Conservation (phyloP, 169 alveolate species). For the Theileria sp. region DNA sequence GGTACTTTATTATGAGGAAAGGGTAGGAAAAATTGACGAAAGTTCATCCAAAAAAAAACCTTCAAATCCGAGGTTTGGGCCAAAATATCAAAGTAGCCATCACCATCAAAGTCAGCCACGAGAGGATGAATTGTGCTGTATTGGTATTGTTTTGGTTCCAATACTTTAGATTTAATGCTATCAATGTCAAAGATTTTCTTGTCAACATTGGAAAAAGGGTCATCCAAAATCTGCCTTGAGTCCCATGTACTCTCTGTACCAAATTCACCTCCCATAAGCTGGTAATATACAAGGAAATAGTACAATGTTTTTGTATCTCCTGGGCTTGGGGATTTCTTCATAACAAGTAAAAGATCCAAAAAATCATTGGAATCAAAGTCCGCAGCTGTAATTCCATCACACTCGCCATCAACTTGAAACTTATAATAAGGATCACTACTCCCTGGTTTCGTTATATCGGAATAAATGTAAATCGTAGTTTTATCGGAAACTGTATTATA, state of each 20-base stretch:
- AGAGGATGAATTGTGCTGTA: conserved; percentile 75
- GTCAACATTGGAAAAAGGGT: conserved; percentile 46
- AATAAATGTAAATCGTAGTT: conserved; percentile 17
- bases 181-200: conserved; percentile 39
- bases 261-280: conserved; percentile 6
- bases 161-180: conserved; percentile 18
- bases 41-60: conserved; percentile 72
- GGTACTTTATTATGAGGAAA: conserved; percentile 53
- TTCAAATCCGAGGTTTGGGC: conserved; percentile 62
- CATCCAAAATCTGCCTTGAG: conserved; percentile 23
- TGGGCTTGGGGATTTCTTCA: conserved; percentile 26
- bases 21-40: conserved; percentile 53
- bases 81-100: conserved; percentile 76
- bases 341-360: conserved; percentile 64
- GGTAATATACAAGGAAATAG: conserved; percentile 34
- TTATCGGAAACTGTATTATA: background rate
- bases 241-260: conserved; percentile 29
- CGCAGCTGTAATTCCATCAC: conserved; percentile 60
- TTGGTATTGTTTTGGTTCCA: conserved; percentile 19
- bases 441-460: conserved; percentile 2
- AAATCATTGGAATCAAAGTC: conserved; percentile 69
- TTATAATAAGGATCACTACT: conserved; percentile 12
- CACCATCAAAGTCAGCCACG: conserved; percentile 80
- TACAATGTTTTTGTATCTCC: background rate
- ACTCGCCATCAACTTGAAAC: conserved; percentile 54